These are phyloP conservation scores for Cordyceps cateniannulata DNA, from an alignment of 2,329 filamentous ascomycete genomes.

Conservation along the genomic window DNA sequence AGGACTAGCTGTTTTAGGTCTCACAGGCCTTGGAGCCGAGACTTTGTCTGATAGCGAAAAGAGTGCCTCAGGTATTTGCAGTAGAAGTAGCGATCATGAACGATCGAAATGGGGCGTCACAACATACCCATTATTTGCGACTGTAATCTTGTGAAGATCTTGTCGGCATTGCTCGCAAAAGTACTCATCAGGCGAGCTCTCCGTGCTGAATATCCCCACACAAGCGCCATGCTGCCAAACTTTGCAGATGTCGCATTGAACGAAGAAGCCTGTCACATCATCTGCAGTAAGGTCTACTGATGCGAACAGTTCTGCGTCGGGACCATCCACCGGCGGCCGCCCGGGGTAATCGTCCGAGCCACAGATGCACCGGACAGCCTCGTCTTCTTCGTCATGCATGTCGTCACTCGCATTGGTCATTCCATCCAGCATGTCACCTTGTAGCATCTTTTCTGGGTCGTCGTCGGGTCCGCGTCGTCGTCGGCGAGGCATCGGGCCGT, in stretches of 20 bases:
- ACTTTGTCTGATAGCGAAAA: neutral
- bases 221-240: slow-evolving; percentile 99
- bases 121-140: slow-evolving; percentile 77
- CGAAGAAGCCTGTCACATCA: slow-evolving; percentile 89
- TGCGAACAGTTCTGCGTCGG: slow-evolving; percentile 51
- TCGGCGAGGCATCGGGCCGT: slow-evolving; percentile 67
- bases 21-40: neutral
- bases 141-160: slow-evolving; percentile 80
- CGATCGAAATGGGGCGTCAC: neutral
- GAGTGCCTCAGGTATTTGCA: neutral
- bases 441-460: slow-evolving; percentile 42
- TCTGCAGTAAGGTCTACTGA: slow-evolving; percentile 59
- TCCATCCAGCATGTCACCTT: slow-evolving; percentile 35
- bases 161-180: slow-evolving; percentile 94
- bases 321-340: slow-evolving; percentile 58
- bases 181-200: slow-evolving; percentile 90
- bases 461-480: slow-evolving; percentile 70
- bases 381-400: slow-evolving; percentile 73
- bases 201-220: slow-evolving; percentile 93
- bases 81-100: neutral
- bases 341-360: slow-evolving; percentile 93
- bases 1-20: neutral
- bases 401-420: slow-evolving; percentile 62
- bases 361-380: slow-evolving; percentile 92
- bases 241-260: slow-evolving; percentile 96